These are phyloP conservation scores for Penstemon eatonii DNA, from an alignment of 257 asterid genomes.

Conservation along the genomic window DNA sequence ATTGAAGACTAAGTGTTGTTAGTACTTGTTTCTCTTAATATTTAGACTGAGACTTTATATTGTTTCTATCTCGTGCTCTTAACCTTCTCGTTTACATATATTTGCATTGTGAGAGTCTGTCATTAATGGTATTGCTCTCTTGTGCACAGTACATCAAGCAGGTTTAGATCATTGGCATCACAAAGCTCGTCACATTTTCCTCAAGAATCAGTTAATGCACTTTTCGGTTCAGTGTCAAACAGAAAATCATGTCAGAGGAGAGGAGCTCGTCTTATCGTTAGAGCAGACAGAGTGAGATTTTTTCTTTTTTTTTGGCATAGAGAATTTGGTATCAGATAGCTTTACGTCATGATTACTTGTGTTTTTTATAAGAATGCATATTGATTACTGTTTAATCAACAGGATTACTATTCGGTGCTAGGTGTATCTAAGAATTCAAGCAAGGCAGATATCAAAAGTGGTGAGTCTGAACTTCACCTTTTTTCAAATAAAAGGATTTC, in stretches of 20 bases:
- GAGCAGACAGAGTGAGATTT: conserved; percentile 78
- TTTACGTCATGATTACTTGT: too few relatives aligned
- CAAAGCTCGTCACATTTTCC: conserved; percentile 57
- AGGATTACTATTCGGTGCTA: conserved; percentile 91
- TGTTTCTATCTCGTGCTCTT: too few relatives aligned
- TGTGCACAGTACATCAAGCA: conserved; percentile 59
- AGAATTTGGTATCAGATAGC: not conserved
- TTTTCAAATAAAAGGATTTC: not conserved
- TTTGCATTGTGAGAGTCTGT: conserved; percentile 12
- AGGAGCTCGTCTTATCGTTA: conserved; percentile 64
- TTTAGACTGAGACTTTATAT: too few relatives aligned
- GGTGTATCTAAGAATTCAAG: conserved; percentile 85
- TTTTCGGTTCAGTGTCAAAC: conserved; percentile 49
- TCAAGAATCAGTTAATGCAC: conserved; percentile 56
- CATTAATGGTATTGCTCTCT: conserved; percentile 24
- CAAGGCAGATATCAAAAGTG: conserved; percentile 92
- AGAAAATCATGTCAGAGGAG: conserved; percentile 48
- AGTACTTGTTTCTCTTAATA: too few relatives aligned
- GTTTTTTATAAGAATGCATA: conserved; percentile 1
- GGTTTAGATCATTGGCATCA: conserved; percentile 58
- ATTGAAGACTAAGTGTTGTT: too few relatives aligned
- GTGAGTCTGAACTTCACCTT: conserved; percentile 40
- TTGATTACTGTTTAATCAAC: conserved; percentile 27
- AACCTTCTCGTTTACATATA: not conserved
- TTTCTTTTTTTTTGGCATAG: conserved; percentile 1